phyloP scores from a whole-genome alignment of 768 basidiomycete species.

The Sarcodon sp. region DNA sequence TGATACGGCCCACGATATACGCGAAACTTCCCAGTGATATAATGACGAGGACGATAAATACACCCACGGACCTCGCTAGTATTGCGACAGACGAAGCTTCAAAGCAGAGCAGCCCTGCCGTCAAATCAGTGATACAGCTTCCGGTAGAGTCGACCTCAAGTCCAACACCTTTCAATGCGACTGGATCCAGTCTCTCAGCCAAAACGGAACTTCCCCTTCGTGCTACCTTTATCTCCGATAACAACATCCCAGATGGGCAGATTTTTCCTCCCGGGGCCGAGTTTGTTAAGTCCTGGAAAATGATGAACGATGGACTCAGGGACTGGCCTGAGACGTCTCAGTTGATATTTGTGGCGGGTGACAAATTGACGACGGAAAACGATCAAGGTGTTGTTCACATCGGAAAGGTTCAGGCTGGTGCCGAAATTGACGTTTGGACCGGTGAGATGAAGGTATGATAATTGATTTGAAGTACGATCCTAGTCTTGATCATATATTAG shows the following conservation, averaged over 20 bases:
- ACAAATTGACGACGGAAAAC: conserved; percentile 29
- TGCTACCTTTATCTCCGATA: conserved; percentile 50
- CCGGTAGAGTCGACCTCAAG: no score
- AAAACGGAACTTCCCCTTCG: conserved; percentile 19
- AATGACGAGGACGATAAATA: neutral
- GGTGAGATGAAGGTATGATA: conserved; percentile 56
- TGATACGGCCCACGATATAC: neutral
- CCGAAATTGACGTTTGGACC: conserved; percentile 52
- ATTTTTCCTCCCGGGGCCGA: conserved; percentile 73
- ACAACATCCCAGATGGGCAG: conserved; percentile 66
- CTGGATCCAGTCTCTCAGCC: conserved; percentile 1
- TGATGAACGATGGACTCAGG: conserved; percentile 48
- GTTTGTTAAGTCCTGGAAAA: conserved; percentile 75
- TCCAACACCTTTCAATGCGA: no score
- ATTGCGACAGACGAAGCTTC: neutral
- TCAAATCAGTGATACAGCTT: no score
- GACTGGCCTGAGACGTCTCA: conserved; percentile 63
- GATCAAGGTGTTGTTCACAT: conserved; percentile 26
- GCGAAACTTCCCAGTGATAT: conserved; percentile 11
- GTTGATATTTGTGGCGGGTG: conserved; percentile 61
- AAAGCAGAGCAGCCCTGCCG: no score
- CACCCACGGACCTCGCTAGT: neutral
- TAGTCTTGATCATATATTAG: conserved; percentile 15
- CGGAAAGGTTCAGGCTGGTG: conserved; percentile 44
- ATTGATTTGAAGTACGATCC: neutral